phyloP scores from a whole-genome alignment of 2,329 filamentous ascomycete species.

The Emmonsiellopsis sp. region DNA sequence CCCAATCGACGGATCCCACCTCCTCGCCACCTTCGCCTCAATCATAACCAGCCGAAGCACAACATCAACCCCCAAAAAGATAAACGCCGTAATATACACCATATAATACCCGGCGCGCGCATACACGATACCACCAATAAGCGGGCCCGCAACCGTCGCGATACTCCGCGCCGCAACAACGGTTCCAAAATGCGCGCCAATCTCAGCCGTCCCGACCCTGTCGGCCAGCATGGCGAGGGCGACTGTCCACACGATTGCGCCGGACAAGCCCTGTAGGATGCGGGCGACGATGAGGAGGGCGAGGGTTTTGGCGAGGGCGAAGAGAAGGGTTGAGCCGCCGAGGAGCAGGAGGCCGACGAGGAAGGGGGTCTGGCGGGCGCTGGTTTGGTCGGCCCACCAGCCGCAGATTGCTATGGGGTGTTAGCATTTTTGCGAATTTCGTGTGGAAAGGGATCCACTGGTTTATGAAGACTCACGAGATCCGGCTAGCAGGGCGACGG shows the following conservation, averaged over 20 bases:
- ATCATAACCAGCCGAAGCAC: conserved; percentile 50
- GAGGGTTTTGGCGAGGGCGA: conserved; percentile 43
- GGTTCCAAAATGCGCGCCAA: conserved; percentile 54
- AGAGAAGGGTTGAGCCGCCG: conserved; percentile 44
- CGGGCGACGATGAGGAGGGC: conserved; percentile 43
- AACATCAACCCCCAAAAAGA: conserved; percentile 48
- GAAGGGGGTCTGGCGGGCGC: conserved; percentile 48
- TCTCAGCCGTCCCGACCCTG: conserved; percentile 45
- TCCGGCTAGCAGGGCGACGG: conserved; percentile 53
- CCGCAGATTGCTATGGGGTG: conserved; percentile 25
- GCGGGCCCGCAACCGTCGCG: conserved; percentile 47
- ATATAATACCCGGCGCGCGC: conserved; percentile 48
- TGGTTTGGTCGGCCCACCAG: conserved; percentile 44
- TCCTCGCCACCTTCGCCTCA: conserved; percentile 50
- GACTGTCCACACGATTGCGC: conserved; percentile 51
- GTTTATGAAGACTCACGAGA: conserved; percentile 32
- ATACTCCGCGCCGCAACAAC: conserved; percentile 48
- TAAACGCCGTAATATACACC: conserved; percentile 49
- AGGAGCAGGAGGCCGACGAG: conserved; percentile 45
- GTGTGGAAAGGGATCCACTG: not conserved
- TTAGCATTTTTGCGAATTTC: not conserved
- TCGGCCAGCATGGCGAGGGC: conserved; percentile 51
- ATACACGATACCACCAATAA: conserved; percentile 53
- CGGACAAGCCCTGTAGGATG: conserved; percentile 48
- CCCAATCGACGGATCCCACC: conserved; percentile 22